Conservation (phyloP, 805 yeast species). For the Sugiyamaella valdiviana region DNA sequence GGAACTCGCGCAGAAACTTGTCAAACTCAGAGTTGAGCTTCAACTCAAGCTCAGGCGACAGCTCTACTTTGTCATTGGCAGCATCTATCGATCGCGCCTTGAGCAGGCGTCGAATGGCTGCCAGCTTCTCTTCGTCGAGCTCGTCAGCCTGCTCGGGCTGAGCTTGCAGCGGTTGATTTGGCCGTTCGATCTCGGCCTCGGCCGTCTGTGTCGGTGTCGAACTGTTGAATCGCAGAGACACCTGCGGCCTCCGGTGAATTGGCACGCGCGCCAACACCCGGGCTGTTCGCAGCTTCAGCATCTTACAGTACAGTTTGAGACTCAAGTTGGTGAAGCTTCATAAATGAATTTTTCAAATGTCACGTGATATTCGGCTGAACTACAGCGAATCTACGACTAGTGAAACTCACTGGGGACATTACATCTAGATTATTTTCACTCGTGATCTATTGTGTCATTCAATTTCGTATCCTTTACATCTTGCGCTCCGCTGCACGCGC, state of each 20-base stretch:
- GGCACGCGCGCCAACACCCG: background rate
- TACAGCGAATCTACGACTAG: background rate
- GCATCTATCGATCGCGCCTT: background rate
- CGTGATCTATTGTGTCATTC: background rate
- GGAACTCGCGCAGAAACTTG: slow-evolving; percentile 25
- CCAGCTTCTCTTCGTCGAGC: slow-evolving; percentile 4
- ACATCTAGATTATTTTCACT: too few relatives aligned
- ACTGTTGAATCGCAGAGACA: background rate
- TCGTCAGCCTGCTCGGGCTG: background rate
- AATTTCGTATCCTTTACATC: slow-evolving; percentile 1
- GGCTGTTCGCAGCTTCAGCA: background rate
- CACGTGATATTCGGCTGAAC: background rate
- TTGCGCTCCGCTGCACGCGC: slow-evolving; percentile 21
- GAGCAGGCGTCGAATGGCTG: slow-evolving; percentile 3
- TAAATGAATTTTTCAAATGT: background rate
- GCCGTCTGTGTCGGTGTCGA: background rate
- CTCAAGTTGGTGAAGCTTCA: background rate
- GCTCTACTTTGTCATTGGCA: slow-evolving; percentile 12
- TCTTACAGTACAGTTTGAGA: background rate
- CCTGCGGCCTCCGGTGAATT: background rate
- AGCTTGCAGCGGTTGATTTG: background rate
- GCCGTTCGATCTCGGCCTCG: background rate
- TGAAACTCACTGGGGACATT: too few relatives aligned
- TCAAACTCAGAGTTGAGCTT: slow-evolving; percentile 27
- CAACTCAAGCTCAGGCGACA: slow-evolving; percentile 28